Evolutionary conservation across 805 yeast genomes (phyloP), one percentile per base, ranked within the genome.

Genomic region (Kuraishia ogatae): DNA sequence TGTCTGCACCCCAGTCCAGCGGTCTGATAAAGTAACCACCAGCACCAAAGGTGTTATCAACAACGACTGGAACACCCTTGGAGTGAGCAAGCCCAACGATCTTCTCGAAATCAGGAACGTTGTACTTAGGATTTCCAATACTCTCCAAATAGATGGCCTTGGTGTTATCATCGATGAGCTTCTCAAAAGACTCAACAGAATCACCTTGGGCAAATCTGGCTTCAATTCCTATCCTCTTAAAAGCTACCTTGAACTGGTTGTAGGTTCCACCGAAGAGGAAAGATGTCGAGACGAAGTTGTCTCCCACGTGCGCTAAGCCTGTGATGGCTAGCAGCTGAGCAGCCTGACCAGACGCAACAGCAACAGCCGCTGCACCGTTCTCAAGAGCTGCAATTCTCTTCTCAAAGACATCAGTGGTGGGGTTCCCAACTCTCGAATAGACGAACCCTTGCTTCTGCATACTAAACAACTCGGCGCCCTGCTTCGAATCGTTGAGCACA

Each of bases 21-120:
- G 98, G 98, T 61, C 80, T 83, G 57, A 89, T 81, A 64, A 88
- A 81, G 76, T 73, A 91, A 52, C 97, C 97, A 71, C 96, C 97
- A 50, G 97, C 97, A 67, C 97, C 98, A 64, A 92, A 92, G 21
- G 98, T 92, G 82, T 92, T 92, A 73, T 92, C 98, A 51, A 88
- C 97, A 53, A 92, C 93, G 51, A 93, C 83, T 53, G 97, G 96
- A 52, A 91, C 77, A 58, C 97, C 97, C 61, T 87, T 79, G 57
- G 85, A 82, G 71, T 90, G 97, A 54, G 96, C 96, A 53, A 88
- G 75, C 39, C 78, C 84, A 51, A 81, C 80, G 59, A 92, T 78
- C 55, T 76, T 81, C 71, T 87, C 90, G 64, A 93, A 89, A 71
- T 92, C 97, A 55, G 97, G 97, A 56, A 92, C 85, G 67, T 88